Evolutionary conservation across 768 basidiomycete species (phyloP).

Genomic region (Tricholoma furcatifolium): DNA sequence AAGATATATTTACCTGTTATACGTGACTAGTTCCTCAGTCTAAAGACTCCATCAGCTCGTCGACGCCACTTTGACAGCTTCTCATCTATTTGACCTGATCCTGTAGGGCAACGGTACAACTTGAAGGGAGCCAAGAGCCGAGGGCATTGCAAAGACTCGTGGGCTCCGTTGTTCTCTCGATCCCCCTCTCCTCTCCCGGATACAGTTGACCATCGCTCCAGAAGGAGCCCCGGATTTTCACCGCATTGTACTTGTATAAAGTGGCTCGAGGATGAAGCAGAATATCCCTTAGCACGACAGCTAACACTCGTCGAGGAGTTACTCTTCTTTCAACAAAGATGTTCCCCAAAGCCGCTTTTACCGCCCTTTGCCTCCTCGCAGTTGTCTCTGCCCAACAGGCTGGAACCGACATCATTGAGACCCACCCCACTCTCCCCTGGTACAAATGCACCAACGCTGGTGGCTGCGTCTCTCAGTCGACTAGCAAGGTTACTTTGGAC

Average conservation of each 20-base stretch:
- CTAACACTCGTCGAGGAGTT: not conserved
- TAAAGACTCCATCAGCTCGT: too few relatives aligned
- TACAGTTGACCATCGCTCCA: too few relatives aligned
- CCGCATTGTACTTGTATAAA: not conserved
- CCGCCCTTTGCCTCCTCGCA: slow-evolving; percentile 40
- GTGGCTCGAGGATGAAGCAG: not conserved
- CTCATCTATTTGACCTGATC: too few relatives aligned
- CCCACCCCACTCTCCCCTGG: slow-evolving; percentile 36
- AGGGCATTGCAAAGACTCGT: too few relatives aligned
- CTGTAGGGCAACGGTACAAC: too few relatives aligned
- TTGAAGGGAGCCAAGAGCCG: too few relatives aligned
- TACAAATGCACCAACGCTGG: slow-evolving; percentile 43
- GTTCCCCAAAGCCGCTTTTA: slow-evolving; percentile 37
- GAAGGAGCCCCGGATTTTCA: slow-evolving; percentile 1
- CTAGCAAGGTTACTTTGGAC: slow-evolving; percentile 45
- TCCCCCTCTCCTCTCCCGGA: too few relatives aligned
- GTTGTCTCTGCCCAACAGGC: slow-evolving; percentile 28
- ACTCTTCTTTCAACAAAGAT: slow-evolving; percentile 16
- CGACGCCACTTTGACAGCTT: too few relatives aligned
- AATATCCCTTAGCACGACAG: not conserved
- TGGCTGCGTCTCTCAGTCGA: slow-evolving; percentile 34
- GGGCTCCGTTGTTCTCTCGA: too few relatives aligned
- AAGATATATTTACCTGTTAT: too few relatives aligned
- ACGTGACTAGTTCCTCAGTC: too few relatives aligned
- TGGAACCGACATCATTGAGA: slow-evolving; percentile 45